These are phyloP conservation scores for Circinella umbellata DNA, from an alignment of 371 early-diverging fungal species.

Conservation along the genomic window DNA sequence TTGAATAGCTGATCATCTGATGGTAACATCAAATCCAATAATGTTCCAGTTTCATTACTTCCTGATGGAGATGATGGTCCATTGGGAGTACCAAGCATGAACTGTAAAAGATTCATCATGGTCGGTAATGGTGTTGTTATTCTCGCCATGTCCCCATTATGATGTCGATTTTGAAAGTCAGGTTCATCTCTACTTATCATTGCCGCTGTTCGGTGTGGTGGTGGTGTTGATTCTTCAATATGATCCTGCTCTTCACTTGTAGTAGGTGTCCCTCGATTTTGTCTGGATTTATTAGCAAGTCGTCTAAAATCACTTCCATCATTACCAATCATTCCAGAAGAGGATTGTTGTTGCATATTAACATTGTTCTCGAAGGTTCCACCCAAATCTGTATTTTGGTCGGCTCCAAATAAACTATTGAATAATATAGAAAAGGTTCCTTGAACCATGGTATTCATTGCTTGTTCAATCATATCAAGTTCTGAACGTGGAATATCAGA, in stretches of 20 bases:
- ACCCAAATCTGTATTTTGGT: neutral
- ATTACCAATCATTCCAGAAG: constrained; percentile 1
- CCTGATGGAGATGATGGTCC: neutral
- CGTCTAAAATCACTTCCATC: constrained; percentile 46
- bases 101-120: constrained; percentile 15
- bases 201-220: constrained; percentile 6
- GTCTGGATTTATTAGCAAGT: constrained; percentile 34
- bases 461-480: constrained; percentile 38
- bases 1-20: constrained; percentile 9
- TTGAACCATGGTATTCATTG: constrained; percentile 43
- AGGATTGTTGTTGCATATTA: neutral
- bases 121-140: neutral
- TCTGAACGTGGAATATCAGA: constrained; percentile 29
- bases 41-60: constrained; percentile 1
- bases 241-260: constrained; percentile 6
- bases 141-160: neutral
- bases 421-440: constrained; percentile 37
- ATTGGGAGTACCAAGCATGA: constrained; percentile 8
- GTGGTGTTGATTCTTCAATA: neutral
- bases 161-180: neutral
- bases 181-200: neutral
- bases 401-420: constrained; percentile 27
- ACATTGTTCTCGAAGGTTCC: neutral
- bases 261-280: constrained; percentile 17
- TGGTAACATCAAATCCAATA: constrained; percentile 2